phyloP scores from a whole-genome alignment of 1,139 yeast species.

The Saccharomyces pastorianus region DNA sequence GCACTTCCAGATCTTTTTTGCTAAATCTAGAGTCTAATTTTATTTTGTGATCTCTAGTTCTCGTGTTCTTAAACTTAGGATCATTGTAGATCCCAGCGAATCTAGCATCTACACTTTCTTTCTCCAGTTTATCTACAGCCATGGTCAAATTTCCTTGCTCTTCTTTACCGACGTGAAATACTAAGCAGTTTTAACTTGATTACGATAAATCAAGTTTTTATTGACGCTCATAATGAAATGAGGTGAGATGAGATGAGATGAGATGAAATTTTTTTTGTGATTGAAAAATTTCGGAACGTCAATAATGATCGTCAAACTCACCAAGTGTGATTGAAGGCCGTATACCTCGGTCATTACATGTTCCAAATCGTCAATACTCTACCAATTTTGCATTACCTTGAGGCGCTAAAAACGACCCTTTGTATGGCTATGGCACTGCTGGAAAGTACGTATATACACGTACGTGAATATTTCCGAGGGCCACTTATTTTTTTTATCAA shows the following conservation, averaged over 20 bases:
- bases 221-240: neutral
- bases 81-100: slow-evolving; percentile 76
- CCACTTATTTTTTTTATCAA: too few relatives aligned
- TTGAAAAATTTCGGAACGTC: neutral
- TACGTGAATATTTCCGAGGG: too few relatives aligned
- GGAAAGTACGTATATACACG: too few relatives aligned
- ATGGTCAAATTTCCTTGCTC: neutral
- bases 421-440: too few relatives aligned
- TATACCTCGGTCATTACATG: too few relatives aligned
- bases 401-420: too few relatives aligned
- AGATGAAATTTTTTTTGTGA: slow-evolving; percentile 12
- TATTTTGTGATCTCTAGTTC: slow-evolving; percentile 60
- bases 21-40: slow-evolving; percentile 83
- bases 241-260: slow-evolving; percentile 15
- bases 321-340: too few relatives aligned
- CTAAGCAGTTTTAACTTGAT: too few relatives aligned
- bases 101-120: slow-evolving; percentile 54
- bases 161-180: too few relatives aligned
- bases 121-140: slow-evolving; percentile 3
- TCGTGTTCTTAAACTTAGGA: slow-evolving; percentile 79
- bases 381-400: too few relatives aligned
- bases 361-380: too few relatives aligned
- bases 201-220: too few relatives aligned
- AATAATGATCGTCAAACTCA: neutral
- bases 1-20: slow-evolving; percentile 53